phyloP scores from a whole-genome alignment of 78 protist genomes.

The Chrysochromulina tobinii region DNA sequence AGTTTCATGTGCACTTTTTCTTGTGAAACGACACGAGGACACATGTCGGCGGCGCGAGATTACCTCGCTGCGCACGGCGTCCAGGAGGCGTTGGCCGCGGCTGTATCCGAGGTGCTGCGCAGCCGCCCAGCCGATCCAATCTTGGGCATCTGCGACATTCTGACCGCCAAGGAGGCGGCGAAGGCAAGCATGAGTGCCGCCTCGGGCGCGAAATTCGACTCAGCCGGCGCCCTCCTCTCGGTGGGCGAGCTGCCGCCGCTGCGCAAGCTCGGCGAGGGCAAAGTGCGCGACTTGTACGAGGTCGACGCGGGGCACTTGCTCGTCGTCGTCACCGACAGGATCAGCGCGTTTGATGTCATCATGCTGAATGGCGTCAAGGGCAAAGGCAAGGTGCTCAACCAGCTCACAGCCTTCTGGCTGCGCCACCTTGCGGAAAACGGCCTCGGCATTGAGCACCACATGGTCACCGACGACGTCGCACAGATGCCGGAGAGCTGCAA shows the following conservation, averaged over 20 bases:
- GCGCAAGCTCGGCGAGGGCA: slow-evolving; percentile 11
- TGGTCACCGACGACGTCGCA: slow-evolving; percentile 47
- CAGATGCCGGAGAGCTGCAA: slow-evolving; percentile 38
- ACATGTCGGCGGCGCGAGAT: too few species aligned
- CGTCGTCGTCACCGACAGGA: slow-evolving; percentile 57
- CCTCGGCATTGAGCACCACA: slow-evolving; percentile 23
- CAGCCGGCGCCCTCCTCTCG: too few species aligned
- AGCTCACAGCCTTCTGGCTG: slow-evolving; percentile 58
- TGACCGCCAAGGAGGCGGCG: too few species aligned
- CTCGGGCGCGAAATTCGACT: too few species aligned
- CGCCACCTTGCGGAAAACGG: not conserved
- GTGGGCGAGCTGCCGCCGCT: slow-evolving; percentile 34
- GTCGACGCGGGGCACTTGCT: slow-evolving; percentile 30
- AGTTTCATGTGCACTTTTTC: too few species aligned
- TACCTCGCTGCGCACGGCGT: too few species aligned
- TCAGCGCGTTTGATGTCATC: slow-evolving; percentile 58
- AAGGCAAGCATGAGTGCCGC: too few species aligned
- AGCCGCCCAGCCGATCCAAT: too few species aligned
- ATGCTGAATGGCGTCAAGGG: slow-evolving; percentile 52
- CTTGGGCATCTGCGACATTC: too few species aligned
- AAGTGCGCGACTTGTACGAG: slow-evolving; percentile 64
- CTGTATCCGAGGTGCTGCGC: too few species aligned
- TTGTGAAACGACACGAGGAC: too few species aligned
- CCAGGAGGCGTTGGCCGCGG: too few species aligned
- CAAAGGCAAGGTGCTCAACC: slow-evolving; percentile 64